Evolutionary conservation across 768 basidiomycete species (phyloP), one percentile per base, ranked within the genome.

Genomic region (Agrocybe chaxingu): DNA sequence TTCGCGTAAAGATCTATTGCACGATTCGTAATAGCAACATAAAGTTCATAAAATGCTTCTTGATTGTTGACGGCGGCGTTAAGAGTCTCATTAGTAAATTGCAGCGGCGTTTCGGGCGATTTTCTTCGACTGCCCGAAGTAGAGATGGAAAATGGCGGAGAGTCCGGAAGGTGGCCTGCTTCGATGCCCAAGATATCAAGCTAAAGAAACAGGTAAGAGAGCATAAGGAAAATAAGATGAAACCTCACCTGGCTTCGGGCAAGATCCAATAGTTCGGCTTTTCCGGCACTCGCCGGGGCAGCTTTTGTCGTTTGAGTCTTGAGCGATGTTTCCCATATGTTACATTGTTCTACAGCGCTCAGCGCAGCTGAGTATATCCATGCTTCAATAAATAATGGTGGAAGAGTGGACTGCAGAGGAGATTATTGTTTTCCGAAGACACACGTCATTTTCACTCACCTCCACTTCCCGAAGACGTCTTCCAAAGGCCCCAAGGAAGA

Each of bases 291-390:
- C 60, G 87, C 84, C 5, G 74, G 70, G 19, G 74, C 68, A 12
- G 81, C 63, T 8, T 73, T 62, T 2, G 72, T 49, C 2, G 76
- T 72, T 43, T 85, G 77, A 41, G 83, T 63, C 18, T 74, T 70
- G 51, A 73, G 67, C 1, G 66, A 56, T n/a, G 70, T 64, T 8
- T 78, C 76, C 90, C 92, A 94, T 2, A 68, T 66, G 54, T 90
- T 86, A 58, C 87, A 90, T 57, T 85, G 84, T 9, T 91, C 85
- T 24, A 93, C 82, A 39, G 87, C 83, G 55, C 86, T 91, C 39
- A 95, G 73, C 13, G 92, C 85, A 0, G 94, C 92, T 12, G 89
- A 92, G 67, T 92, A 98, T 32, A 81, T 87, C 97, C 97, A 99
- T 0, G 90, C 87, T 63, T 97, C 91, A 32, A 97, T 74, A 63